Evolutionary conservation across 2,329 filamentous ascomycete species (phyloP), one percentile per base, ranked within the genome.

Genomic region (Cadophora sp.): DNA sequence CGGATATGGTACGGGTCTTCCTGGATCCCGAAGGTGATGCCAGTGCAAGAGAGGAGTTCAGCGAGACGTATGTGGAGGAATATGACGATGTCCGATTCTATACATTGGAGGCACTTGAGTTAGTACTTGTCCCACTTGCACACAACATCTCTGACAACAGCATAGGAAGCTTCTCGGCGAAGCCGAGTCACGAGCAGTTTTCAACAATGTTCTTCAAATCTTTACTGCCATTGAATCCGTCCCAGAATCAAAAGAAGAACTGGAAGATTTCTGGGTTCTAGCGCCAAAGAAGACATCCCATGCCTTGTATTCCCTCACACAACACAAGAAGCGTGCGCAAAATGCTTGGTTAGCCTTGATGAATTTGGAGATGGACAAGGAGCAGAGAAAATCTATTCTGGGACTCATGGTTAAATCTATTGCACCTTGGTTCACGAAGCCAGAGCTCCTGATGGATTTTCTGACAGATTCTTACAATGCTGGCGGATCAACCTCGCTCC

Each of bases 401-500:
- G 86, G 88, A 69, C 86, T 91, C 69, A 91, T 97, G 81, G 89
- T 92, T 1, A 87, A 87, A 51, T 89, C 89, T 40, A 93, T 97
- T 73, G 91, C 92, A 27, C 94, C 95, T 0, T 97, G 93, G 92
- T 97, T 98, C 80, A 86, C 85, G 59, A 92, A 93, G 70, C 91
- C 94, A 1, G 95, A 98, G 77, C 85, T 97, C 50, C 86, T 99
- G 40, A 94, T 97, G 85, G 96, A 99, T 81, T 99, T 98, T 79
- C 82, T 99, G 65, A 97, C 94, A n/a, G 93, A 96, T 80, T 97
- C 91, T 34, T 98, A 97, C 82, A 87, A 97, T 75, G 83, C 90
- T 8, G 94, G 95, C 62, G 96, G 96, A 55, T 91, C 93, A 16
- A 93, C 90, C 59, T 95, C 96, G 4, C 85, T 99, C 4, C 86